Evolutionary conservation across 495 filamentous ascomycete genomes (phyloP).

Genomic region (Parathielavia hyrcaniae): DNA sequence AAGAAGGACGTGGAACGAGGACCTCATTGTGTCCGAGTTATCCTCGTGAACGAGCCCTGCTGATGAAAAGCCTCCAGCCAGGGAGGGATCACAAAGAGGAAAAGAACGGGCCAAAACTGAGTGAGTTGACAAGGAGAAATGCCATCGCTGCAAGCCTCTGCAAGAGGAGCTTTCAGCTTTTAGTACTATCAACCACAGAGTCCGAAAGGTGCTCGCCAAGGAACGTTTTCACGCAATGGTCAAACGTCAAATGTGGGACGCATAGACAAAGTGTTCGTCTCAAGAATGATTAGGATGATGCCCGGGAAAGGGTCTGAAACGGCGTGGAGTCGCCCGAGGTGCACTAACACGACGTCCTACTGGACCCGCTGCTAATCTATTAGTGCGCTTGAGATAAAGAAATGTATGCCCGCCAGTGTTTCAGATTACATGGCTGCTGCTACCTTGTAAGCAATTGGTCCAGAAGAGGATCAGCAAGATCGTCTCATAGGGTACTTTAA

Average conservation of each 20-base stretch:
- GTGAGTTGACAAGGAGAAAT: too few species aligned
- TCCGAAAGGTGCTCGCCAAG: conserved; percentile 5
- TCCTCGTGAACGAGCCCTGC: too few species aligned
- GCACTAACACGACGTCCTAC: background rate
- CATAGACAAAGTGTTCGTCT: conserved; percentile 3
- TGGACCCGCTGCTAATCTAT: background rate
- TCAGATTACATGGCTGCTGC: too few species aligned
- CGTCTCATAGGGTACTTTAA: too few species aligned
- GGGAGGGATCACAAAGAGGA: background rate
- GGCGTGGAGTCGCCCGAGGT: background rate
- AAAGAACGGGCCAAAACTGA: background rate
- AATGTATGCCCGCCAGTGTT: background rate
- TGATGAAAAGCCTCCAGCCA: background rate
- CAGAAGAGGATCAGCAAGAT: too few species aligned
- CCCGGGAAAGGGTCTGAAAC: conserved; percentile 1
- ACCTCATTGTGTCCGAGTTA: background rate
- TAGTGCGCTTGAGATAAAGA: background rate
- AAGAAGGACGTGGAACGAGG: conserved; percentile 7
- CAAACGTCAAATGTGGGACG: background rate
- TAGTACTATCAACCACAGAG: too few species aligned
- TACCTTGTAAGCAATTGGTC: too few species aligned
- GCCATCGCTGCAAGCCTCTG: too few species aligned
- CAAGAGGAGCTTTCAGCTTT: too few species aligned
- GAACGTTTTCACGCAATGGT: background rate
- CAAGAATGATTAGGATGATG: too few species aligned